A percentile compares a stretch with the other conserved stretches of the same genome.
These are phyloP conservation scores for Puccinia polysora DNA, from an alignment of 1,284 basidiomycete genomes.

Conservation along the genomic window DNA sequence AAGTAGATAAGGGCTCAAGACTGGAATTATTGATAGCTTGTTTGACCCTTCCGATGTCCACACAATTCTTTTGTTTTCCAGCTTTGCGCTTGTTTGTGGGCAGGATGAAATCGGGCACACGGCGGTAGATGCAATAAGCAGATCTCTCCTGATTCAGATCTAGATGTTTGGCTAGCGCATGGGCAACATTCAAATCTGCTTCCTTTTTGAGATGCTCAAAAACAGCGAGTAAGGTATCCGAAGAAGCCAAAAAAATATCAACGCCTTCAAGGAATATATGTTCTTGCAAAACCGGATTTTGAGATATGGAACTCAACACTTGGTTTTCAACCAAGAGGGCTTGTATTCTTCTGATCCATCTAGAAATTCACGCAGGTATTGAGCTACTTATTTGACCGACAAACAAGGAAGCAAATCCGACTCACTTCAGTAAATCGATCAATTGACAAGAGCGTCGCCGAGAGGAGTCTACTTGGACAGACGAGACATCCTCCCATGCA, in stretches of 20 bases:
- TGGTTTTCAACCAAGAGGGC: conserved; percentile 24
- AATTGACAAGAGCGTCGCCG: conserved; percentile 12
- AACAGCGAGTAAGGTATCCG: conserved; percentile 56
- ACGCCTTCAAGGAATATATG: conserved; percentile 83
- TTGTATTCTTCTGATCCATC: conserved; percentile 44
- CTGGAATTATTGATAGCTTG: conserved; percentile 45
- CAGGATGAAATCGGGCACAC: conserved; percentile 65
- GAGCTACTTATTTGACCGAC: conserved; percentile 54
- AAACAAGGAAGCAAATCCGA: conserved; percentile 57
- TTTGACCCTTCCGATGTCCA: conserved; percentile 49
- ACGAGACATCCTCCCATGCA: conserved; percentile 28
- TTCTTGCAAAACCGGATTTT: conserved; percentile 76
- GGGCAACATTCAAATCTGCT: conserved; percentile 49
- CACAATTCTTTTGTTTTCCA: conserved; percentile 49
- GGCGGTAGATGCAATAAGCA: conserved; percentile 57
- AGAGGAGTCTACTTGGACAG: conserved; percentile 6
- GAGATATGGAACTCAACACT: conserved; percentile 47
- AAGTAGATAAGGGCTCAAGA: conserved; percentile 35
- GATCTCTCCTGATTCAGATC: conserved; percentile 64
- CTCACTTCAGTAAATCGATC: conserved; percentile 29
- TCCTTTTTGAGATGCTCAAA: conserved; percentile 61
- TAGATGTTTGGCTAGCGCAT: conserved; percentile 63
- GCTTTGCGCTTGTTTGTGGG: conserved; percentile 59
- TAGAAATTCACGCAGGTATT: conserved; percentile 67
- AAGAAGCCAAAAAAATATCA: conserved; percentile 84